Percentiles rank a stretch among this genome's conserved stretches.
phyloP scores from a whole-genome alignment of 2,329 filamentous ascomycete species.

The Neofusicoccum parvum region DNA sequence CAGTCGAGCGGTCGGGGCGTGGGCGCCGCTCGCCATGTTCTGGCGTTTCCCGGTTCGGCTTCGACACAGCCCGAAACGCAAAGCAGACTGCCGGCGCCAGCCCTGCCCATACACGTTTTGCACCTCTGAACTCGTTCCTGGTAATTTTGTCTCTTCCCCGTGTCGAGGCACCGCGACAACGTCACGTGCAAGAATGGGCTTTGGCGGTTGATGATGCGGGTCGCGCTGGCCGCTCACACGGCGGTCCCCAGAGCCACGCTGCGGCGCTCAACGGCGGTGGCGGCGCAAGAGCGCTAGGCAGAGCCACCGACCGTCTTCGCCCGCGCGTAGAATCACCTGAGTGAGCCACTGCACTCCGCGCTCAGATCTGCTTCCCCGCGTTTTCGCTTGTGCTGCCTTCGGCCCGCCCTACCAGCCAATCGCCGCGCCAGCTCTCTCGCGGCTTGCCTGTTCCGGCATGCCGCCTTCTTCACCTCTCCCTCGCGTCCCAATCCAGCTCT shows the following conservation, averaged over 20 bases:
- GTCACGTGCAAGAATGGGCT: too few relatives aligned
- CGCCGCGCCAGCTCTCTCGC: neutral
- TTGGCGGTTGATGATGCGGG: too few relatives aligned
- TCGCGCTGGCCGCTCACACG: too few relatives aligned
- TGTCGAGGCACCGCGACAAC: too few relatives aligned
- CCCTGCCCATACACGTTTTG: too few relatives aligned
- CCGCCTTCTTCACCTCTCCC: slow-evolving; percentile 5
- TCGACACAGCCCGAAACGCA: too few relatives aligned
- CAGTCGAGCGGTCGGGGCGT: too few relatives aligned
- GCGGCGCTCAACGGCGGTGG: neutral
- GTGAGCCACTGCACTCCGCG: neutral
- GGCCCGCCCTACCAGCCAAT: neutral
- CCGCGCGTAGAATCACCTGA: neutral
- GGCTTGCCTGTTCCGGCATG: slow-evolving; percentile 17
- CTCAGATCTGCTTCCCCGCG: neutral
- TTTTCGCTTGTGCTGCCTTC: neutral
- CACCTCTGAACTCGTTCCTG: too few relatives aligned
- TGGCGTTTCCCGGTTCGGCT: too few relatives aligned
- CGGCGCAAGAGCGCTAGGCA: neutral
- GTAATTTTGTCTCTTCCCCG: too few relatives aligned
- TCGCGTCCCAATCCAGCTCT: slow-evolving; percentile 16
- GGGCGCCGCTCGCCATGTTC: too few relatives aligned
- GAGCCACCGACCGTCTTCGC: neutral
- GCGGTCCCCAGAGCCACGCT: neutral
- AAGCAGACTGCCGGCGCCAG: too few relatives aligned